A percentile compares a stretch with the other conserved stretches of the same genome.
Evolutionary conservation across 495 filamentous ascomycete species (phyloP).

Genomic region (Aspergillus steynii): DNA sequence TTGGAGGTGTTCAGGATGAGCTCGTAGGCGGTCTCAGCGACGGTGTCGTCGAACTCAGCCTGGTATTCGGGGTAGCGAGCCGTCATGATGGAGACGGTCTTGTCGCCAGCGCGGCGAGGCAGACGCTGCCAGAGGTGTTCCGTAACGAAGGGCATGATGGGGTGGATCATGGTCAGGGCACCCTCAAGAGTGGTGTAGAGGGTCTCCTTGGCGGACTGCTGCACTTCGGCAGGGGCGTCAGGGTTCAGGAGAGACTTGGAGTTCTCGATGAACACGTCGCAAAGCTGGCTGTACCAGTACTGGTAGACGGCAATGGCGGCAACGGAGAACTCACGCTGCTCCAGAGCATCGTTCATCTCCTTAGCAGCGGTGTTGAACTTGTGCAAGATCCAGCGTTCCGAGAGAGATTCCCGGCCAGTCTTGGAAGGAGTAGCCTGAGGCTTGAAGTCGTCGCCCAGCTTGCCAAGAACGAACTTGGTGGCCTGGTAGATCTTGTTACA

Average conservation of each 20-base stretch:
- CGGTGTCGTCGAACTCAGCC: slow-evolving; percentile 54
- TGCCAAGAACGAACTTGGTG: slow-evolving; percentile 81
- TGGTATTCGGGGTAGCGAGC: slow-evolving; percentile 63
- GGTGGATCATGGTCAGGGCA: slow-evolving; percentile 67
- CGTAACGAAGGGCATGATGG: slow-evolving; percentile 79
- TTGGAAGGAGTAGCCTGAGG: slow-evolving; percentile 56
- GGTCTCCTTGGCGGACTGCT: slow-evolving; percentile 61
- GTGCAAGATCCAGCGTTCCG: slow-evolving; percentile 85
- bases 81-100: slow-evolving; percentile 65
- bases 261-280: slow-evolving; percentile 75
- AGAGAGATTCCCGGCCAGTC: slow-evolving; percentile 67
- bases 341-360: slow-evolving; percentile 69
- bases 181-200: slow-evolving; percentile 70
- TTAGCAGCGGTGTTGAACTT: slow-evolving; percentile 73
- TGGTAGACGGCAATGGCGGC: slow-evolving; percentile 64
- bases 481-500: slow-evolving; percentile 93
- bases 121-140: slow-evolving; percentile 81
- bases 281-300: slow-evolving; percentile 69
- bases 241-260: slow-evolving; percentile 70
- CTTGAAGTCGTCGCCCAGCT: slow-evolving; percentile 69
- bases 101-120: slow-evolving; percentile 61
- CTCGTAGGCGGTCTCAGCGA: slow-evolving; percentile 64
- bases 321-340: slow-evolving; percentile 68
- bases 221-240: slow-evolving; percentile 55
- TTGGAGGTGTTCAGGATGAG: slow-evolving; percentile 61